Base-by-base conservation (phyloP, 441 rosid species). In the Pelargonium hybrid region DNA sequence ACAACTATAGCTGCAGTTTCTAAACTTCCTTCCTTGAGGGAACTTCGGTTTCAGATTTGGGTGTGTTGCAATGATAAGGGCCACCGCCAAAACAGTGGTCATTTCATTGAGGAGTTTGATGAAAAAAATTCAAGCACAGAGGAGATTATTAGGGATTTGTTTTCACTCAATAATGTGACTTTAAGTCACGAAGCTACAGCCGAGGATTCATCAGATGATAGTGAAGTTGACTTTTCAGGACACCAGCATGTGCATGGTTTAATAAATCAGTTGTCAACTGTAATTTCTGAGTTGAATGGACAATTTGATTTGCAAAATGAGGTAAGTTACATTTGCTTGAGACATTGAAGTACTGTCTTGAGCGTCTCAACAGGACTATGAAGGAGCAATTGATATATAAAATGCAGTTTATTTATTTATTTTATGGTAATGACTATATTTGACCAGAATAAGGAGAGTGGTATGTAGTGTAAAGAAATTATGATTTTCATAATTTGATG, bases 41-140 rank as follows among this genome's bases (percentile, higher is more conserved):
- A 85, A 65, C 86, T 93, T 37, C 76, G 91, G 74, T 91, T 93
- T 76, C 98, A 93, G 59, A 82, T 75, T 73, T 87, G 89, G 94
- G 43, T 89, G 45, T 81, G 83, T 81, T 83, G 87, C 71, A 84
- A 83, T 78, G 96, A 85, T 50, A 75, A 66, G 52, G 83, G 75
- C 26, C 69, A 80, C 73, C 78, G 68, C 45, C 80, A 67, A 26
- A 78, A 39, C 29, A 37, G 25, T 29, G 75, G 34, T 66, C 21
- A 82, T 68, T 72, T 61, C 62, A 48, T 70, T 68, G 73, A 48
- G 7, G 81, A 82, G 74, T 77, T 69, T n/a, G 61, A 75, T 37
- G 74, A 81, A 80, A 73, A 77, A 66, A 73, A 69, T 70, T 80
- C 76, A 47, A 73, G 75, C 69, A 66, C 81, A 11, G 86, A 87